phyloP scores from a whole-genome alignment of 768 basidiomycete species.

The Phlebiopsis flavidoalba region DNA sequence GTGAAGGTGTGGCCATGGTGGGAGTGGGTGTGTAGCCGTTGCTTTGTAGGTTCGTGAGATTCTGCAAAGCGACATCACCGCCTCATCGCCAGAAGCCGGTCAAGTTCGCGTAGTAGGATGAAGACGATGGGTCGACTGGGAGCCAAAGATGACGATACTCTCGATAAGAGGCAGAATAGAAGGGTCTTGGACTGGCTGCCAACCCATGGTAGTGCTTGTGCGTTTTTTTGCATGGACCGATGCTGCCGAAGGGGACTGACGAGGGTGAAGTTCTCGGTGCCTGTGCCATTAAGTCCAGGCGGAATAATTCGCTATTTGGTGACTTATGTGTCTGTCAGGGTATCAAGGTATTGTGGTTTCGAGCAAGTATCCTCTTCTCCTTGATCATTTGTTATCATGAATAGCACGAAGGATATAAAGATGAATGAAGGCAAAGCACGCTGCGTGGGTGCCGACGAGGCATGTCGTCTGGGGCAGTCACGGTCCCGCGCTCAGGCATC shows the following conservation, averaged over 20 bases:
- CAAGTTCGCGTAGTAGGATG: conserved; percentile 69
- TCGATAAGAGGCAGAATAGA: conserved; percentile 43
- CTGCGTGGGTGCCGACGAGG: conserved; percentile 42
- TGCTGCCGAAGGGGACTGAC: conserved; percentile 33
- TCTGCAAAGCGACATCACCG: conserved; percentile 57
- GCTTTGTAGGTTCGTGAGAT: conserved; percentile 48
- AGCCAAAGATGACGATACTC: conserved; percentile 41
- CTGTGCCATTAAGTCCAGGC: conserved; percentile 69
- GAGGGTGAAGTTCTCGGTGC: conserved; percentile 53
- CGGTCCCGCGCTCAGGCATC: conserved; percentile 15
- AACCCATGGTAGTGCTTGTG: conserved; percentile 6
- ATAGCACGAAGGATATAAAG: conserved; percentile 69
- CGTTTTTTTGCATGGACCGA: background rate
- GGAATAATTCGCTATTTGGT: conserved; percentile 68
- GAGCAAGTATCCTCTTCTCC: conserved; percentile 60
- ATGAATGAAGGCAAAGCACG: conserved; percentile 69
- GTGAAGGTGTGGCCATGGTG: conserved; percentile 50
- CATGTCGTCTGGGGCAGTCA: background rate
- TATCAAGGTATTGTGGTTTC: conserved; percentile 63
- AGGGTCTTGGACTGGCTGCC: conserved; percentile 43
- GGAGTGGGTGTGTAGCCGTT: conserved; percentile 27
- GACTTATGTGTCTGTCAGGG: conserved; percentile 48
- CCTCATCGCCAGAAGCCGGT: conserved; percentile 78
- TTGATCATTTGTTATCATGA: conserved; percentile 73
- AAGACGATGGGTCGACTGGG: conserved; percentile 37